These are phyloP conservation scores for Fusarium drepaniforme DNA, from an alignment of 2,329 filamentous ascomycete genomes.

Conservation along the genomic window DNA sequence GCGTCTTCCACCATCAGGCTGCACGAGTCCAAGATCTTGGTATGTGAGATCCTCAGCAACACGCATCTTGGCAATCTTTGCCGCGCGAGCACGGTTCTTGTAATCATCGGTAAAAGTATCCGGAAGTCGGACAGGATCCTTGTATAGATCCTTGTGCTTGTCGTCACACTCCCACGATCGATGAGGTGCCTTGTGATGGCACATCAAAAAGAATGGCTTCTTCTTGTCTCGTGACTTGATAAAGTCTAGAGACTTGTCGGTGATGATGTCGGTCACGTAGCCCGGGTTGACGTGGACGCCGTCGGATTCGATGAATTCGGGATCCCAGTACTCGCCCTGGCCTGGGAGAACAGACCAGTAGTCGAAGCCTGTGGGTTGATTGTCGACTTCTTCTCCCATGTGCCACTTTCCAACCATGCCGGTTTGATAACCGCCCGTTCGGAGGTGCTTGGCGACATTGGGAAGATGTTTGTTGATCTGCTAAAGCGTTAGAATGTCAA, in stretches of 20 bases:
- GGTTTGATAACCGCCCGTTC: constrained; percentile 60
- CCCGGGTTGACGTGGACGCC: constrained; percentile 51
- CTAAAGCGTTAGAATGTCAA: background rate
- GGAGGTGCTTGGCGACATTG: constrained; percentile 64
- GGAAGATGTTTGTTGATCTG: constrained; percentile 62
- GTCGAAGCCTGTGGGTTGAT: constrained; percentile 63
- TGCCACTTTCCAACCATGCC: constrained; percentile 68
- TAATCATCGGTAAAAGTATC: constrained; percentile 67
- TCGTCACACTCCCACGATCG: constrained; percentile 63
- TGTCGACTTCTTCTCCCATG: constrained; percentile 58
- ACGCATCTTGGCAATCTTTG: constrained; percentile 63
- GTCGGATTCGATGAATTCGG: constrained; percentile 58
- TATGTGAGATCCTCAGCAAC: constrained; percentile 65
- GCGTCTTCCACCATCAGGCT: constrained; percentile 60
- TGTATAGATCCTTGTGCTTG: constrained; percentile 62
- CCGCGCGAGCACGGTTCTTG: constrained; percentile 64
- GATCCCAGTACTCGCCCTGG: constrained; percentile 65
- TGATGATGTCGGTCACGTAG: constrained; percentile 66
- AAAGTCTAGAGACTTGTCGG: constrained; percentile 60
- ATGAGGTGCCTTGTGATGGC: constrained; percentile 68
- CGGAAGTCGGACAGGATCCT: constrained; percentile 59
- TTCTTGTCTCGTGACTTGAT: constrained; percentile 50
- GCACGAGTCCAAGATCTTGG: constrained; percentile 61
- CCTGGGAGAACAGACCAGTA: constrained; percentile 64
- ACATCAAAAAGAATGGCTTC: constrained; percentile 66